Conservation (phyloP, 768 basidiomycete species). For the Suillus ampliporus region DNA sequence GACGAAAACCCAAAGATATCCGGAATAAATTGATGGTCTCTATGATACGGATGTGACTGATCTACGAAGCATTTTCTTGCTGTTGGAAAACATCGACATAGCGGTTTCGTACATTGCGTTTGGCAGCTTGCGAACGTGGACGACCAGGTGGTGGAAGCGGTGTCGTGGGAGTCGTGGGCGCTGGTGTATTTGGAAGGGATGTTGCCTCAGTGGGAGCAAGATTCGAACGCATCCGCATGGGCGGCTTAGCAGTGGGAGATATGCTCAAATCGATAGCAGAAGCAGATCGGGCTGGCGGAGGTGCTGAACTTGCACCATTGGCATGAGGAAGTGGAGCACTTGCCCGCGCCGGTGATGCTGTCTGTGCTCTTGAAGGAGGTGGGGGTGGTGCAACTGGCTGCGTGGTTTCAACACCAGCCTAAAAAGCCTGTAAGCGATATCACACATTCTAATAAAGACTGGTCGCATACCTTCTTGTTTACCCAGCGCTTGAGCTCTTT, state of each 20-base stretch:
- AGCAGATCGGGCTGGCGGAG: conserved; percentile 58
- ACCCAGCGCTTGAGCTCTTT: conserved; percentile 96
- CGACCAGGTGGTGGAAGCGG: conserved; percentile 49
- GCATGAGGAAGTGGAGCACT: conserved; percentile 43
- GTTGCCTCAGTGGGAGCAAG: conserved; percentile 55
- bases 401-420: conserved; percentile 63
- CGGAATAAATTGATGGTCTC: conserved; percentile 5
- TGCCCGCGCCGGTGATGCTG: conserved; percentile 76
- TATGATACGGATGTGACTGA: conserved; percentile 11
- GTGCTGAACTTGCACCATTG: conserved; percentile 31
- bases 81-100: conserved; percentile 93
- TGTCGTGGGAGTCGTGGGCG: conserved; percentile 14
- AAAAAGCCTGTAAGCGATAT: conserved; percentile 9
- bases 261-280: conserved; percentile 67
- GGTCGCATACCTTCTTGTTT: conserved; percentile 77
- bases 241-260: conserved; percentile 55
- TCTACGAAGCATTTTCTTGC: conserved; percentile 37
- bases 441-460: not conserved
- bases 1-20: conserved; percentile 15
- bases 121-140: conserved; percentile 62
- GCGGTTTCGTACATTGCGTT: conserved; percentile 78
- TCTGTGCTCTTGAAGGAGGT: conserved; percentile 86
- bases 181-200: conserved; percentile 41
- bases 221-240: conserved; percentile 68
- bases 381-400: conserved; percentile 64